These are phyloP conservation scores for Thelonectria olida DNA, from an alignment of 2,329 filamentous ascomycete genomes.

Conservation along the genomic window DNA sequence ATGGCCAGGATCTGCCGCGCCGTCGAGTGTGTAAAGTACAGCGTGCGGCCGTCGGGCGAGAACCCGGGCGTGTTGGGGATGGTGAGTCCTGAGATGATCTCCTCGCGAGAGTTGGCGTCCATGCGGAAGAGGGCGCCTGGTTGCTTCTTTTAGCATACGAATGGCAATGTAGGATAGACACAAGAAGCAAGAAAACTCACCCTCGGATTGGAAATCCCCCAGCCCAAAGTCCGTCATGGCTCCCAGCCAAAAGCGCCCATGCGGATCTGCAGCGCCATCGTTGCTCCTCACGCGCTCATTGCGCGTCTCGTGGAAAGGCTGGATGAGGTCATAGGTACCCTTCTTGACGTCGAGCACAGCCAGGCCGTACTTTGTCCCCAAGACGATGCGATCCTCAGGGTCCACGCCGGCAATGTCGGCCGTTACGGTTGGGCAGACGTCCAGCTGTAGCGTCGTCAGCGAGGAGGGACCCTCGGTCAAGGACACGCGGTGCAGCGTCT, in stretches of 20 bases:
- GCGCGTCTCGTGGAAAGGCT: constrained; percentile 53
- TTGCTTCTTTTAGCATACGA: constrained; percentile 8
- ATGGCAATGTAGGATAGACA: not conserved
- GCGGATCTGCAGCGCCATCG: constrained; percentile 82
- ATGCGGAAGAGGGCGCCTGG: constrained; percentile 79
- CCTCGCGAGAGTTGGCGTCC: constrained; percentile 66
- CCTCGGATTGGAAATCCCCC: constrained; percentile 68
- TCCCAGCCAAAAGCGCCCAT: constrained; percentile 86
- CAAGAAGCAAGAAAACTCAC: constrained; percentile 44
- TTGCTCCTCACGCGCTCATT: constrained; percentile 74
- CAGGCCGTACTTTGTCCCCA: constrained; percentile 83
- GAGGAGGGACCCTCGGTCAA: constrained; percentile 70
- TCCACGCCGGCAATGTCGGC: constrained; percentile 78
- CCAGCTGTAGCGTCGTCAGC: constrained; percentile 67
- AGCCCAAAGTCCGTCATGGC: constrained; percentile 80
- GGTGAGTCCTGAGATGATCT: constrained; percentile 70
- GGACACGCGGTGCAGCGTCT: constrained; percentile 77
- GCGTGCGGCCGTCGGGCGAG: constrained; percentile 75
- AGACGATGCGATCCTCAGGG: constrained; percentile 71
- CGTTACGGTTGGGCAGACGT: constrained; percentile 71
- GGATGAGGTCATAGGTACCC: constrained; percentile 63
- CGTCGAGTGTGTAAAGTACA: constrained; percentile 87
- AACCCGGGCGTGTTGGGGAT: constrained; percentile 90
- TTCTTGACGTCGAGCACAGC: constrained; percentile 76
- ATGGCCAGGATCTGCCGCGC: constrained; percentile 76